phyloP scores from a whole-genome alignment of 2,329 filamentous ascomycete species.

The Hypomyces rosellus region DNA sequence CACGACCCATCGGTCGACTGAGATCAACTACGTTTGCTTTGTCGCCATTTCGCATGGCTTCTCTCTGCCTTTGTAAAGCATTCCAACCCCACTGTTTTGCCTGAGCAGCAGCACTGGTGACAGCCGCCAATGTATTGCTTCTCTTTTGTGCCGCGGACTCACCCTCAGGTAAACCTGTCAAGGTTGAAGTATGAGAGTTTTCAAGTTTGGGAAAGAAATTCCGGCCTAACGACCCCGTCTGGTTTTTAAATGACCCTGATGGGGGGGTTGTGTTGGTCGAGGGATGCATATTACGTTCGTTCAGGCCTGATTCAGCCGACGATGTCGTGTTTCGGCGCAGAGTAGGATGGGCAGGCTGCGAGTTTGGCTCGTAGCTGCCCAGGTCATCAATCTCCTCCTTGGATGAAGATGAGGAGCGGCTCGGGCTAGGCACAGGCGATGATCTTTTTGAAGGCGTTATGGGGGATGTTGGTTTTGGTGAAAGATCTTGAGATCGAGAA shows the following conservation, averaged over 20 bases:
- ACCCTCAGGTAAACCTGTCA: constrained; percentile 29
- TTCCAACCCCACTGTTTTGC: constrained; percentile 56
- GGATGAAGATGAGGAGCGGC: constrained; percentile 42
- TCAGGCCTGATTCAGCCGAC: constrained; percentile 27
- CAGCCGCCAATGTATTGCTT: constrained; percentile 45
- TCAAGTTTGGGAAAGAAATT: constrained; percentile 36
- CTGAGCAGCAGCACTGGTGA: constrained; percentile 49
- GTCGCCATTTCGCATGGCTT: constrained; percentile 31
- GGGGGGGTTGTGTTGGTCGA: constrained; percentile 25
- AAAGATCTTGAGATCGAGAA: constrained; percentile 51
- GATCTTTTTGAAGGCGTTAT: constrained; percentile 30
- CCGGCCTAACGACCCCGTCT: constrained; percentile 33
- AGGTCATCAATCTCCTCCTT: constrained; percentile 38
- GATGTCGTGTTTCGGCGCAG: constrained; percentile 34
- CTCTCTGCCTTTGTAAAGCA: constrained; percentile 46
- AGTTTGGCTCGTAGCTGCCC: constrained; percentile 25
- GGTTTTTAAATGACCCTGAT: constrained; percentile 34
- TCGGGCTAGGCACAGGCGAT: constrained; percentile 16
- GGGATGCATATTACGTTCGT: constrained; percentile 17
- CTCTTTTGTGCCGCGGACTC: constrained; percentile 35
- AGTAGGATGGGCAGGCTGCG: constrained; percentile 17
- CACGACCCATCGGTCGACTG: constrained; percentile 70
- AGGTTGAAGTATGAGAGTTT: constrained; percentile 29
- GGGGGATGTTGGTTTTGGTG: constrained; percentile 39
- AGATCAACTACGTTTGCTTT: constrained; percentile 36